These are phyloP conservation scores for Neofusicoccum cordaticola DNA, from an alignment of 2,329 filamentous ascomycete genomes.

Conservation along the genomic window DNA sequence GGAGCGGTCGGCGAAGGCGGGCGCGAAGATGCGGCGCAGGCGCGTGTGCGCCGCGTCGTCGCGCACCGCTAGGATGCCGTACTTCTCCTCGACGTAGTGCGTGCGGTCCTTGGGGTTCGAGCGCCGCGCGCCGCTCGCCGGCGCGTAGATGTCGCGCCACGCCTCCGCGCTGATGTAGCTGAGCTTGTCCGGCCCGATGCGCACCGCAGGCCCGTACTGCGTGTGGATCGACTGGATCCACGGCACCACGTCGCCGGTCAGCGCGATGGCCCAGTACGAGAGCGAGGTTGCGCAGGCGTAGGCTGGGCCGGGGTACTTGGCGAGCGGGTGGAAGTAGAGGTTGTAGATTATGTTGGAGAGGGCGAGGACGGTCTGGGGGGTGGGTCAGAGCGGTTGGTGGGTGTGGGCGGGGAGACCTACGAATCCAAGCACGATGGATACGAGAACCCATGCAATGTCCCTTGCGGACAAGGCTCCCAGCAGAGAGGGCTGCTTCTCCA, in stretches of 20 bases:
- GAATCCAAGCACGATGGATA: too few relatives aligned
- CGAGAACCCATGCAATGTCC: too few relatives aligned
- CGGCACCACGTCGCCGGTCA: not conserved
- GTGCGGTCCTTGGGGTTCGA: constrained; percentile 19
- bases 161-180: constrained; percentile 11
- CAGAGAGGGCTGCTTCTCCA: too few relatives aligned
- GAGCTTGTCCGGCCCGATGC: constrained; percentile 13
- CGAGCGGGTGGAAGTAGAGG: constrained; percentile 13
- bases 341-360: constrained; percentile 2
- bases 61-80: constrained; percentile 29
- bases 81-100: constrained; percentile 29
- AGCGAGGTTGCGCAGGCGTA: not conserved
- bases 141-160: constrained; percentile 19
- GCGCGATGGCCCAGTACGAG: not conserved
- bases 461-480: too few relatives aligned
- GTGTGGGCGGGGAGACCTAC: too few relatives aligned
- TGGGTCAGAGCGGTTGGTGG: too few relatives aligned
- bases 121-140: not conserved
- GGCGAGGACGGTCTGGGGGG: too few relatives aligned
- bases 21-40: constrained; percentile 21
- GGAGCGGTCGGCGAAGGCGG: constrained; percentile 32
- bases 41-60: constrained; percentile 20
- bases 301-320: constrained; percentile 15
- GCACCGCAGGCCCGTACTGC: constrained; percentile 10
- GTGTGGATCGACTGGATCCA: constrained; percentile 2